Conservation (phyloP, 148 eudicot species). For the Spergularia bocconei region DNA sequence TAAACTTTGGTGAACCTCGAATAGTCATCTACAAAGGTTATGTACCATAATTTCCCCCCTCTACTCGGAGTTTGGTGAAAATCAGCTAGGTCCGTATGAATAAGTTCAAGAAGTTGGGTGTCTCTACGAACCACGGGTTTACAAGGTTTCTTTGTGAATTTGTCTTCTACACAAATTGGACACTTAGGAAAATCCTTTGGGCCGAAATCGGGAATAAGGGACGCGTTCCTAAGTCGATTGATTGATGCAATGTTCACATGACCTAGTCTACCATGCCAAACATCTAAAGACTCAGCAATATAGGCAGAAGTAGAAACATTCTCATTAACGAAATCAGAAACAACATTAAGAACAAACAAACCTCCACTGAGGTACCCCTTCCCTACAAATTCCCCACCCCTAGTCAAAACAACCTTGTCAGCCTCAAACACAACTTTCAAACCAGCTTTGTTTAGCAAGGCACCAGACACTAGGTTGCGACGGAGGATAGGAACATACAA, state of each 20-base stretch:
- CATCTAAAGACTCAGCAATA: conserved; percentile 9
- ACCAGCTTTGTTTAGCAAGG: not conserved
- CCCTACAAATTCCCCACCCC: too few species aligned
- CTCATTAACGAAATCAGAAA: not conserved
- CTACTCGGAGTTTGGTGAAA: not conserved
- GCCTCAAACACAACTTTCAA: not conserved
- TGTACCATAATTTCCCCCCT: not conserved
- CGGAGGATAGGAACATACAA: not conserved
- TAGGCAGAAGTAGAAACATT: not conserved
- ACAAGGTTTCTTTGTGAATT: not conserved
- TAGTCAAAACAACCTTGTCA: not conserved
- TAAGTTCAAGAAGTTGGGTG: not conserved
- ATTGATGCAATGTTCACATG: not conserved
- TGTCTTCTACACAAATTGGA: not conserved
- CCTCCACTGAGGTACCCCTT: too few species aligned
- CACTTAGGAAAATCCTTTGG: not conserved
- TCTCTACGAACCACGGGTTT: not conserved
- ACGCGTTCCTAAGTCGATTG: not conserved
- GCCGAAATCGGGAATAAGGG: not conserved
- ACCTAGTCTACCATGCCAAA: not conserved
- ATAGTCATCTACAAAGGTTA: not conserved
- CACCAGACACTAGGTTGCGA: not conserved
- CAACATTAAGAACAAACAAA: not conserved
- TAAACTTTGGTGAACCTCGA: not conserved
- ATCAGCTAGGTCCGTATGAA: not conserved